Conservation (phyloP, 257 asterid genomes). For the Ophiorrhiza pumila region DNA sequence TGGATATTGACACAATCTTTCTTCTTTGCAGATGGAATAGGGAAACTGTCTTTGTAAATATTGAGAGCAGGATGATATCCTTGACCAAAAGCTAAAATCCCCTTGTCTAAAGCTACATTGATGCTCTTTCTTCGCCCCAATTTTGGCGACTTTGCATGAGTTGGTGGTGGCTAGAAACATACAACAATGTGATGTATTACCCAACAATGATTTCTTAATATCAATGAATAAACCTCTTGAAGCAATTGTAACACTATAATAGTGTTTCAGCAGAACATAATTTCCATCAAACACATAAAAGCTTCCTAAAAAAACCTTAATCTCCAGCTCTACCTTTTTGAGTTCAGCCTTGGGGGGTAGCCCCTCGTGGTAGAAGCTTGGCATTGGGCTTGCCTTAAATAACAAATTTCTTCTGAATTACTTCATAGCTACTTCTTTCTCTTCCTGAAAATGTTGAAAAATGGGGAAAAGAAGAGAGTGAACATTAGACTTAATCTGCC, state of each 20-base stretch:
- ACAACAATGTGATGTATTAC: conserved; percentile 9
- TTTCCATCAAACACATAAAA: not conserved
- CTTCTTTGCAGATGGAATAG: conserved; percentile 26
- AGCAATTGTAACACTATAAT: not conserved
- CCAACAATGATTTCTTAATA: too few species aligned
- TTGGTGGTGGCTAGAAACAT: conserved; percentile 55
- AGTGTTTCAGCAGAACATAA: not conserved
- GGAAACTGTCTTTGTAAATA: conserved; percentile 33
- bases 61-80: conserved; percentile 36
- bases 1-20: conserved; percentile 26
- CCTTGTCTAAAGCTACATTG: conserved; percentile 37
- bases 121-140: conserved; percentile 66
- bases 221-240: not conserved
- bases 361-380: conserved; percentile 86
- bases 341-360: conserved; percentile 72
- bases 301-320: conserved; percentile 11
- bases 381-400: conserved; percentile 92
- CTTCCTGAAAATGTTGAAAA: conserved; percentile 53
- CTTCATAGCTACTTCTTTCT: conserved; percentile 64
- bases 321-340: conserved; percentile 54
- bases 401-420: conserved; percentile 66
- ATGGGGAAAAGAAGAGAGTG: conserved; percentile 2
- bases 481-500: not conserved
- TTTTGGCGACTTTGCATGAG: conserved; percentile 80
- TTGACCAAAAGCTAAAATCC: conserved; percentile 20